Evolutionary conservation across 108 stramenopile genomes (phyloP).

Genomic region (Cyclostephanos invisitatus): DNA sequence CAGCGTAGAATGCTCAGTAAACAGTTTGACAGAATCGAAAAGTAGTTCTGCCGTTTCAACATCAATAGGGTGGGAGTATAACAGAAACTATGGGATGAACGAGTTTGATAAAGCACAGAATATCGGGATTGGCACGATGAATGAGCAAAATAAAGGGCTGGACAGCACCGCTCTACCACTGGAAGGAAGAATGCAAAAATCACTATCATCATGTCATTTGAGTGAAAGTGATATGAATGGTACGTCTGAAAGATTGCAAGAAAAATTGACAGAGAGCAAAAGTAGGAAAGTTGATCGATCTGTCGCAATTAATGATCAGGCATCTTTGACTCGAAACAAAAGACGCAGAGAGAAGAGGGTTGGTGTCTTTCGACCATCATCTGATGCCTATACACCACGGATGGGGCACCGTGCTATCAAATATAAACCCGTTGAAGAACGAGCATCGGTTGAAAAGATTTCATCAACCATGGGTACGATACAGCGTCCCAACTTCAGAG

Average conservation of each 20-base stretch:
- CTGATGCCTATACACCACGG: conserved; percentile 87
- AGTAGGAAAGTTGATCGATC: conserved; percentile 12
- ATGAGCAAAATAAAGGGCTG: not conserved
- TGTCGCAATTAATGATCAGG: conserved; percentile 28
- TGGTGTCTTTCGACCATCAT: conserved; percentile 84
- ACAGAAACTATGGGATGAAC: not conserved
- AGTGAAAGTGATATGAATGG: conserved; percentile 1
- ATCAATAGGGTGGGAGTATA: conserved; percentile 5
- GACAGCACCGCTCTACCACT: conserved; percentile 7
- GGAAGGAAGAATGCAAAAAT: conserved; percentile 13
- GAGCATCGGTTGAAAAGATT: conserved; percentile 64
- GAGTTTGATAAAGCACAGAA: not conserved
- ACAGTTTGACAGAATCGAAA: conserved; percentile 28
- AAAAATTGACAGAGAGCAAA: conserved; percentile 22
- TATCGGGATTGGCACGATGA: not conserved
- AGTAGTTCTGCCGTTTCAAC: conserved; percentile 11
- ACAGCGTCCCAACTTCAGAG: conserved; percentile 81
- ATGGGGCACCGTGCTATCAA: conserved; percentile 70
- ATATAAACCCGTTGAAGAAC: conserved; percentile 72
- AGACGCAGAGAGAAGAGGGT: conserved; percentile 37
- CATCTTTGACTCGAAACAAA: conserved; percentile 10
- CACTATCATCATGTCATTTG: conserved; percentile 29
- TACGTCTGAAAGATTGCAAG: not conserved
- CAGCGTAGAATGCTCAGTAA: conserved; percentile 11
- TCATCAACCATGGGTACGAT: conserved; percentile 82